Percentiles rank a stretch among this genome's conserved stretches.
Conservation (phyloP, 2,329 filamentous ascomycete species). For the Aspergillus transmontanensis region DNA sequence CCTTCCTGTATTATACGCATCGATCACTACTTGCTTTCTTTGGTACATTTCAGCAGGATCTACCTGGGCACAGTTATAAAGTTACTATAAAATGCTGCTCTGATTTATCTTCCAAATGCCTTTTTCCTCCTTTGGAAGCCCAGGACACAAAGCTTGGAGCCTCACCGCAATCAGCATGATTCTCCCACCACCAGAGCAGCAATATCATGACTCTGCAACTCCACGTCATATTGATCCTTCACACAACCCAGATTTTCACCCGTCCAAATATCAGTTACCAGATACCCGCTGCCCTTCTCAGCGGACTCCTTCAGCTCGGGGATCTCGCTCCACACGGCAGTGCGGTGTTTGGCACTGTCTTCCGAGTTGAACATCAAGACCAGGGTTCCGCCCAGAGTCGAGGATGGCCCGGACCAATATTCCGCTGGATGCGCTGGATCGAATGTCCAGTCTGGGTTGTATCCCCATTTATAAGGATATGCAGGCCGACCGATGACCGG, state of each 20-base stretch:
- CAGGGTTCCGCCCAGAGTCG: constrained; percentile 28
- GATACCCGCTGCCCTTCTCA: constrained; percentile 15
- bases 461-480: constrained; percentile 44
- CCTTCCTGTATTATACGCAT: background rate
- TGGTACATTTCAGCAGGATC: background rate
- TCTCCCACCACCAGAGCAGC: constrained; percentile 32
- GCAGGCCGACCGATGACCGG: constrained; percentile 45
- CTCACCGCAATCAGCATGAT: background rate
- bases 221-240: constrained; percentile 22
- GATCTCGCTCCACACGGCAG: constrained; percentile 33
- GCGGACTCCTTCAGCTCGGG: constrained; percentile 26
- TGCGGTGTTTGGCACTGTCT: constrained; percentile 21
- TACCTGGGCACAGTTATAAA: background rate
- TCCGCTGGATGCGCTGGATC: constrained; percentile 37
- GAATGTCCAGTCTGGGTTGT: constrained; percentile 38
- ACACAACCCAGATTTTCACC: constrained; percentile 35
- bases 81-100: background rate
- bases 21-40: background rate
- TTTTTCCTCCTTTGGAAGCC: too few species aligned
- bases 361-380: constrained; percentile 38
- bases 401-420: constrained; percentile 39
- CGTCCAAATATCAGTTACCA: constrained; percentile 33
- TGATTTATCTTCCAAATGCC: background rate
- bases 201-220: constrained; percentile 33
- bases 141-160: background rate